A percentile compares a stretch with the other conserved stretches of the same genome.
Evolutionary conservation across 1,139 yeast species (phyloP).

Genomic region (Candida sanyaensis): DNA sequence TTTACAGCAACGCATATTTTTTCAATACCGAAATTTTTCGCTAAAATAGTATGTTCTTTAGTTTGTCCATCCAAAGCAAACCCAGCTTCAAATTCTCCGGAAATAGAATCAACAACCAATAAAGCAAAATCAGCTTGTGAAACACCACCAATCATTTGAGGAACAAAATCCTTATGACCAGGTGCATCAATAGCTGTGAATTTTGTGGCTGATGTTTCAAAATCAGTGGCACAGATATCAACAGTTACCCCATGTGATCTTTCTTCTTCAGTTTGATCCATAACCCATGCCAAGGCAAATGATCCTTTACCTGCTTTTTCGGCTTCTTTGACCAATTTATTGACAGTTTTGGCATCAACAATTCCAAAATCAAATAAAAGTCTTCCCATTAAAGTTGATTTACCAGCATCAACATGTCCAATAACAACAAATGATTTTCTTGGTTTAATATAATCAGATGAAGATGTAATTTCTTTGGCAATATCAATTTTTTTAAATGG

Average conservation of each 20-base stretch:
- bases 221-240: slow-evolving; percentile 83
- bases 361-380: slow-evolving; percentile 78
- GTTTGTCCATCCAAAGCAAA: slow-evolving; percentile 90
- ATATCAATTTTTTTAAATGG: slow-evolving; percentile 44
- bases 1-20: slow-evolving; percentile 78
- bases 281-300: slow-evolving; percentile 95
- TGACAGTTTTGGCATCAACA: slow-evolving; percentile 74
- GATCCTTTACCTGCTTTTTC: slow-evolving; percentile 86
- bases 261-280: slow-evolving; percentile 95
- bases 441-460: slow-evolving; percentile 51
- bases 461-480: slow-evolving; percentile 35
- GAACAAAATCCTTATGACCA: slow-evolving; percentile 52
- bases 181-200: slow-evolving; percentile 97
- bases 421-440: slow-evolving; percentile 79
- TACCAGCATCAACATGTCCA: slow-evolving; percentile 99
- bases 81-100: slow-evolving; percentile 89
- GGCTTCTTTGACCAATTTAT: slow-evolving; percentile 78
- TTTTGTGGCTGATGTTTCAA: slow-evolving; percentile 63
- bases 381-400: slow-evolving; percentile 93
- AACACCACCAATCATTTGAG: slow-evolving; percentile 56
- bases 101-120: slow-evolving; percentile 74
- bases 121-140: slow-evolving; percentile 69
- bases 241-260: slow-evolving; percentile 90
- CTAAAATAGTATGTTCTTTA: slow-evolving; percentile 86
- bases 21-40: slow-evolving; percentile 80